Conservation (phyloP, 495 filamentous ascomycete species). For the Aspergillus ostianus region DNA sequence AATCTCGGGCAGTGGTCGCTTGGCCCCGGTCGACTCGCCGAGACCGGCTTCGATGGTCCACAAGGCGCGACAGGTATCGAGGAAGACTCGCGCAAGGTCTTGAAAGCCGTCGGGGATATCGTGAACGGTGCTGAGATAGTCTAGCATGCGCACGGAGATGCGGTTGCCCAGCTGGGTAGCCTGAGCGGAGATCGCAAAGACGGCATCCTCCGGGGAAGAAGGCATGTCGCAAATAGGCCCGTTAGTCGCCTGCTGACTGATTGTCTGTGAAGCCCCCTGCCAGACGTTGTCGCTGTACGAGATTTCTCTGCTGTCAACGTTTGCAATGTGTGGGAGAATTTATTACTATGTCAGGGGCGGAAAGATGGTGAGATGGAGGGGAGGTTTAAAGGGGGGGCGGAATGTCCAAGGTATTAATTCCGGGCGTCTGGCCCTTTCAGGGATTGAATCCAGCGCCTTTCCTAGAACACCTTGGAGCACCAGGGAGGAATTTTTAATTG, state of each 20-base stretch:
- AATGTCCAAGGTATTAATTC: neutral
- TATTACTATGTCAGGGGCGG: too few species aligned
- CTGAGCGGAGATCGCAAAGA: slow-evolving; percentile 22
- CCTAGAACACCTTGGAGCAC: neutral
- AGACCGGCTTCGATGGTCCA: slow-evolving; percentile 53
- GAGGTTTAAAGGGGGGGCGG: neutral
- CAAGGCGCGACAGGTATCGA: slow-evolving; percentile 50
- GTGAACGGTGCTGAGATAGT: slow-evolving; percentile 50
- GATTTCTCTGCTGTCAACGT: neutral
- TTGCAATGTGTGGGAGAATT: neutral
- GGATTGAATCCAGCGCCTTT: neutral
- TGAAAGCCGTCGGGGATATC: slow-evolving; percentile 44
- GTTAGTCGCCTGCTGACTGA: neutral
- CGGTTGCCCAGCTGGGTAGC: slow-evolving; percentile 42
- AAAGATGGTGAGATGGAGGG: neutral
- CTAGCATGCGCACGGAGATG: slow-evolving; percentile 55
- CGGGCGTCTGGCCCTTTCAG: neutral
- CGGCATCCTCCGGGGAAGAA: slow-evolving; percentile 19
- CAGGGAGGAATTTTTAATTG: neutral
- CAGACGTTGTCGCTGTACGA: neutral
- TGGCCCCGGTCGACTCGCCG: slow-evolving; percentile 33
- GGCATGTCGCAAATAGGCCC: slow-evolving; percentile 4
- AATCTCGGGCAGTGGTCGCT: slow-evolving; percentile 43
- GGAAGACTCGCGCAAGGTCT: slow-evolving; percentile 48
- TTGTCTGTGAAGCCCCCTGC: neutral